Conservation (phyloP, 1,284 basidiomycete species). For the Naganishia cerealis region DNA sequence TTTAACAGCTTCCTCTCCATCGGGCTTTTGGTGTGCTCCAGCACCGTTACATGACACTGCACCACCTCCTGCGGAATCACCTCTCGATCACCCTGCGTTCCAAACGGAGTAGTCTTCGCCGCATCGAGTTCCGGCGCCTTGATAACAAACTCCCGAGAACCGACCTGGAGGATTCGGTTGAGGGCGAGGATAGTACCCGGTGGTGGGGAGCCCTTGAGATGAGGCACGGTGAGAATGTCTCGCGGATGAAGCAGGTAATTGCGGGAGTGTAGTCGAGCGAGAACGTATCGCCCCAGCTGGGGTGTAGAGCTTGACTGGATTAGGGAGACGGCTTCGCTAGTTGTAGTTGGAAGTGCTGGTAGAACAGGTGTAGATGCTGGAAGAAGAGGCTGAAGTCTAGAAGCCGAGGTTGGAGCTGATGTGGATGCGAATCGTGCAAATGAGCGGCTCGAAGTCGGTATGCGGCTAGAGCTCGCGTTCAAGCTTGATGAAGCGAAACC, state of each 20-base stretch:
- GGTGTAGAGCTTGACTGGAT: conserved; percentile 52
- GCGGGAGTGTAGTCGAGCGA: conserved; percentile 82
- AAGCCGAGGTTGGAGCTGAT: conserved; percentile 29
- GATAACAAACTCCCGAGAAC: conserved; percentile 86
- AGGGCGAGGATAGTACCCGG: conserved; percentile 77
- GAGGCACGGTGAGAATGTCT: conserved; percentile 86
- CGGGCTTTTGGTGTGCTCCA: conserved; percentile 92
- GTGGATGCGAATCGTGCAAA: conserved; percentile 14
- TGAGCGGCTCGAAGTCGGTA: neutral
- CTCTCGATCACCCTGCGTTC: conserved; percentile 34
- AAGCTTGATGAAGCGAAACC: neutral
- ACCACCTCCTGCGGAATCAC: conserved; percentile 57
- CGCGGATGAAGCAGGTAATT: conserved; percentile 84
- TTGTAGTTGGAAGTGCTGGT: conserved; percentile 38
- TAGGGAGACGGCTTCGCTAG: conserved; percentile 50
- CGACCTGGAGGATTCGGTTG: conserved; percentile 87
- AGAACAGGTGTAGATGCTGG: conserved; percentile 39
- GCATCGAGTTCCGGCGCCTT: conserved; percentile 56
- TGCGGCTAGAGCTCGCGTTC: conserved; percentile 11
- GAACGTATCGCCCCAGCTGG: conserved; percentile 78
- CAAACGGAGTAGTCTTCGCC: conserved; percentile 47
- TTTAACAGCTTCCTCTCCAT: conserved; percentile 92
- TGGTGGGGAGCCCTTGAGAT: conserved; percentile 67
- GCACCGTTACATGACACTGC: conserved; percentile 78
- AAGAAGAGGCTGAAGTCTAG: conserved; percentile 39